A percentile compares a stretch with the other conserved stretches of the same genome.
Conservation (phyloP, 768 basidiomycete species). For the Amanita subjunquillea region DNA sequence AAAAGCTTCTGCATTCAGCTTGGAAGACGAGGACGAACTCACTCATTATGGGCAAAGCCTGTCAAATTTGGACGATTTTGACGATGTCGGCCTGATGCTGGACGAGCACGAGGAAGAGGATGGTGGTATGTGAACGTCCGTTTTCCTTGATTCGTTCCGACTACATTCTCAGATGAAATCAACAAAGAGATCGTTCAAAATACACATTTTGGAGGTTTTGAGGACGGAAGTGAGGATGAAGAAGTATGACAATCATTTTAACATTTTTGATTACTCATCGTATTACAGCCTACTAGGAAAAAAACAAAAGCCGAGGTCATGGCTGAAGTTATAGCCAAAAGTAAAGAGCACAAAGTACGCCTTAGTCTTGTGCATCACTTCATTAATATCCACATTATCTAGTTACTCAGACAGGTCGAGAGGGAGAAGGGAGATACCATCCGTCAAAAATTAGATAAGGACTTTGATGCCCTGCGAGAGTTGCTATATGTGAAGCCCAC, state of each 20-base stretch:
- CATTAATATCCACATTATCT: neutral
- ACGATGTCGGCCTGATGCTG: conserved; percentile 51
- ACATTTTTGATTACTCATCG: neutral
- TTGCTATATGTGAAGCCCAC: conserved; percentile 53
- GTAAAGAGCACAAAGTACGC: conserved; percentile 86
- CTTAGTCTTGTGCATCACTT: conserved; percentile 6
- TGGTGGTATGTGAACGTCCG: conserved; percentile 20
- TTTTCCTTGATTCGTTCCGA: neutral
- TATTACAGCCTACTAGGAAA: conserved; percentile 61
- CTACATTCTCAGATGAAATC: conserved; percentile 47
- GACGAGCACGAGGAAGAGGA: conserved; percentile 47
- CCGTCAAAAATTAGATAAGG: conserved; percentile 81
- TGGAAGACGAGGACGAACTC: conserved; percentile 86
- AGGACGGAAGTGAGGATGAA: conserved; percentile 54
- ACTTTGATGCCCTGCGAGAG: conserved; percentile 71
- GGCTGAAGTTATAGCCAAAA: conserved; percentile 96
- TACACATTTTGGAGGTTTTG: conserved; percentile 83
- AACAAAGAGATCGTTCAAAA: conserved; percentile 54
- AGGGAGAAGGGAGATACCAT: conserved; percentile 78
- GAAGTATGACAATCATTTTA: conserved; percentile 19
- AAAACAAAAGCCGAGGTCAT: conserved; percentile 95
- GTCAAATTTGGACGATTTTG: conserved; percentile 79
- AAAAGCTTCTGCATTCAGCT: conserved; percentile 73
- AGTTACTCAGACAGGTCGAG: conserved; percentile 86
- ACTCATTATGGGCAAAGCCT: conserved; percentile 89